Percentiles rank a stretch among this genome's conserved stretches.
These are phyloP conservation scores for Aspergillus panamensis DNA, from an alignment of 495 filamentous ascomycete species.

Conservation along the genomic window DNA sequence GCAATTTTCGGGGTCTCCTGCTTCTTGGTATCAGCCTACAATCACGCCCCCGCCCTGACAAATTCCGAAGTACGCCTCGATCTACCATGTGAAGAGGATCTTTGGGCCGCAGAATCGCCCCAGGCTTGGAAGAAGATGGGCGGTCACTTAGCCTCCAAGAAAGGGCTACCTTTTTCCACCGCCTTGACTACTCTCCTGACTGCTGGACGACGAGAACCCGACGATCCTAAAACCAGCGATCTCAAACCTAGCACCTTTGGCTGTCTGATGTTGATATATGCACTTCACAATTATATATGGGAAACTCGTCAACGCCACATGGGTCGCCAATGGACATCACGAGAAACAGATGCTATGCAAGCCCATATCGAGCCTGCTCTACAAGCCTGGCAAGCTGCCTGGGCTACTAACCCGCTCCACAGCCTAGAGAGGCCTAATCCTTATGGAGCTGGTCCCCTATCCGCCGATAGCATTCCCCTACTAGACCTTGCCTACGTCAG, in stretches of 20 bases:
- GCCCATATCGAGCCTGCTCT: constrained; percentile 93
- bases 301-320: constrained; percentile 90
- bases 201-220: constrained; percentile 66
- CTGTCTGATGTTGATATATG: constrained; percentile 90
- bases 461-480: constrained; percentile 91
- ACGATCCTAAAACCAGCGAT: constrained; percentile 55
- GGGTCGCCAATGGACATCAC: constrained; percentile 83
- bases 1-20: constrained; percentile 88
- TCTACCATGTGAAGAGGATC: constrained; percentile 88
- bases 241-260: constrained; percentile 90
- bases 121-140: constrained; percentile 74
- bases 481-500: constrained; percentile 92
- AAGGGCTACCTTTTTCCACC: constrained; percentile 64
- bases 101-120: constrained; percentile 82
- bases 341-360: constrained; percentile 95
- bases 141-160: constrained; percentile 60
- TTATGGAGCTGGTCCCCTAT: constrained; percentile 81
- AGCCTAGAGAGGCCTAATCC: constrained; percentile 87
- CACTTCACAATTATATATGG: constrained; percentile 97
- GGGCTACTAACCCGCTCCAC: constrained; percentile 83
- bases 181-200: constrained; percentile 78
- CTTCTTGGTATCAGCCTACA: constrained; percentile 87
- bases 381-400: constrained; percentile 92
- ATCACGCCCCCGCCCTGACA: constrained; percentile 82
- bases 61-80: constrained; percentile 93